These are phyloP conservation scores for Calonectria leucothoes DNA, from an alignment of 2,329 filamentous ascomycete species.

Conservation along the genomic window DNA sequence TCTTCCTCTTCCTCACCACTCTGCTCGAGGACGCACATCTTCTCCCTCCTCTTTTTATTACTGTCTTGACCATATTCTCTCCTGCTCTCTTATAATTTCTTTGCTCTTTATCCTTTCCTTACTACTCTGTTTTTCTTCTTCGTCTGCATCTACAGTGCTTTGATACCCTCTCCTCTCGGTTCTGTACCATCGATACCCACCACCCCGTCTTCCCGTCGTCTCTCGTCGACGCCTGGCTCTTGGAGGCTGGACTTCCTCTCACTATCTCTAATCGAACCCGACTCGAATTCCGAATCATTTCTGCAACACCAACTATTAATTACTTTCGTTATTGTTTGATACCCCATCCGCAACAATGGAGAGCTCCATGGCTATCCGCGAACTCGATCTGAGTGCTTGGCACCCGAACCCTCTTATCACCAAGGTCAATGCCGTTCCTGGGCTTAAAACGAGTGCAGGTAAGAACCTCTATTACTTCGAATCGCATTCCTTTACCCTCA, in stretches of 20 bases:
- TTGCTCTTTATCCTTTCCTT: conserved; percentile 23
- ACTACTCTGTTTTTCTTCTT: conserved; percentile 14
- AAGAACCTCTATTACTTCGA: conserved; percentile 46
- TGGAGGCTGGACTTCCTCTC: conserved; percentile 42
- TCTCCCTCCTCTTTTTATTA: conserved; percentile 24
- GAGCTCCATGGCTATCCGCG: conserved; percentile 50
- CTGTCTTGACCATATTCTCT: conserved; percentile 18
- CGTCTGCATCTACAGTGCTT: conserved; percentile 11
- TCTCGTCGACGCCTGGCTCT: conserved; percentile 28
- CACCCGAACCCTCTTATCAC: conserved; percentile 62
- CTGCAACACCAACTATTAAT: conserved; percentile 14
- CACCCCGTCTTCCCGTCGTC: background rate
- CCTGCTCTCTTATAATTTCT: conserved; percentile 7
- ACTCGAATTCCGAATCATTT: conserved; percentile 15
- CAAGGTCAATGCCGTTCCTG: conserved; percentile 67
- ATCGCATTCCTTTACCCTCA: background rate
- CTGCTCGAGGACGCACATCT: background rate
- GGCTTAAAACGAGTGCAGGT: conserved; percentile 71
- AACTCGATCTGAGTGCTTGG: conserved; percentile 63
- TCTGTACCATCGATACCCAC: conserved; percentile 14
- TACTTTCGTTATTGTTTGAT: conserved; percentile 10
- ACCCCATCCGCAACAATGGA: conserved; percentile 40
- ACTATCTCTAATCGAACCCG: conserved; percentile 16
- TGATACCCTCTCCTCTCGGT: conserved; percentile 3
- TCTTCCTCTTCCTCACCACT: conserved; percentile 14